phyloP scores from a whole-genome alignment of 495 filamentous ascomycete genomes.

The Cladorrhinum samala region DNA sequence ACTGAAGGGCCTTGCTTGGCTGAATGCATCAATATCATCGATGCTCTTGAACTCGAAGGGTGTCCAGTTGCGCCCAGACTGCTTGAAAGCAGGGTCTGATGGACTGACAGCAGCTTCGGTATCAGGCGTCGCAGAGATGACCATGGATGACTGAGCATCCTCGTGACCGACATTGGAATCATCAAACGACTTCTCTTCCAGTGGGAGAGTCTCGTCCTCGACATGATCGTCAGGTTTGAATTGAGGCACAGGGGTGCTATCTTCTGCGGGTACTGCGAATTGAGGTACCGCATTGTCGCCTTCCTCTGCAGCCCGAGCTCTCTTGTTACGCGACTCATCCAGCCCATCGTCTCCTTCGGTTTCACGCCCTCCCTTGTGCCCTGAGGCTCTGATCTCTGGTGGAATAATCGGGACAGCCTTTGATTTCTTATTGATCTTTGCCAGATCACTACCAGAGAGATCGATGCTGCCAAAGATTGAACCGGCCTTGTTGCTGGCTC shows the following conservation, averaged over 20 bases:
- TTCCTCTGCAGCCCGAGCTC: conserved; percentile 52
- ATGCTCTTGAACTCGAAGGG: conserved; percentile 39
- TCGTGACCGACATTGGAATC: conserved; percentile 35
- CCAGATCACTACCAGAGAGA: conserved; percentile 47
- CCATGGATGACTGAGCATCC: conserved; percentile 41
- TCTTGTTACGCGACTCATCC: conserved; percentile 63
- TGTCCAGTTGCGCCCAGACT: conserved; percentile 33
- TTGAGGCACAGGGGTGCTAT: conserved; percentile 22
- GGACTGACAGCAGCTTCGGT: conserved; percentile 45
- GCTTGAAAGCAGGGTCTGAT: conserved; percentile 35
- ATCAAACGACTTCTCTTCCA: conserved; percentile 37
- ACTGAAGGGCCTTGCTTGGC: conserved; percentile 35
- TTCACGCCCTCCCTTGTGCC: conserved; percentile 37
- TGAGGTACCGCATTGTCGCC: conserved; percentile 62
- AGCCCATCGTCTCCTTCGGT: conserved; percentile 44
- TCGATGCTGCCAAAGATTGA: conserved; percentile 74
- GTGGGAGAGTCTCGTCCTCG: conserved; percentile 22
- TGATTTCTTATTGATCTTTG: conserved; percentile 59
- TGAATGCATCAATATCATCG: conserved; percentile 35
- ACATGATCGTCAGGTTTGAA: conserved; percentile 3
- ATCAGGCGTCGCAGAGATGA: conserved; percentile 40
- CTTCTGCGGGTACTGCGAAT: conserved; percentile 50
- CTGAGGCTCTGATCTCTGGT: conserved; percentile 47
- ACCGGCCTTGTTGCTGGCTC: conserved; percentile 34
- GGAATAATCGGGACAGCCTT: conserved; percentile 78